Evolutionary conservation across 2,329 filamentous ascomycete species (phyloP).

Genomic region (Claviceps sorghi): DNA sequence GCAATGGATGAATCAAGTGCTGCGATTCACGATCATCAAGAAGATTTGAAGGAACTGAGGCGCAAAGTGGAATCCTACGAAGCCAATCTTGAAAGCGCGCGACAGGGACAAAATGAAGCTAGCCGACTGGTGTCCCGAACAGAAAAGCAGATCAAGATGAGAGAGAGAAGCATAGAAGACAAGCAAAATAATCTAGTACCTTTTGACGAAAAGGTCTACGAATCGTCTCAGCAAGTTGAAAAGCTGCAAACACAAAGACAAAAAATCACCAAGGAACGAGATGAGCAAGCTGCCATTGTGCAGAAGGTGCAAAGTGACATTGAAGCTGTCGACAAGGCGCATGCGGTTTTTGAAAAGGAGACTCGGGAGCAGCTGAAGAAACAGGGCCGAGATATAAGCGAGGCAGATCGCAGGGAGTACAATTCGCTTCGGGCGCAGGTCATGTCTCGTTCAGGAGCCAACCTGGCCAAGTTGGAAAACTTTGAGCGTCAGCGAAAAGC

Average conservation of each 20-base stretch:
- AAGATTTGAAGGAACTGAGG: constrained; percentile 83
- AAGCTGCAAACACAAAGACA: constrained; percentile 53
- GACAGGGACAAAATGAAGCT: constrained; percentile 66
- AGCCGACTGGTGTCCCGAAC: constrained; percentile 62
- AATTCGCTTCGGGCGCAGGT: constrained; percentile 72
- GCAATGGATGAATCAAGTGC: constrained; percentile 83
- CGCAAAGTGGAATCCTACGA: constrained; percentile 80
- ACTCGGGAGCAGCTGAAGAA: constrained; percentile 75
- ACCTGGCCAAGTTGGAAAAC: constrained; percentile 72
- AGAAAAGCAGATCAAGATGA: constrained; percentile 73
- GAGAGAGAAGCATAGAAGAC: constrained; percentile 77
- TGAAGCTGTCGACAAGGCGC: constrained; percentile 73
- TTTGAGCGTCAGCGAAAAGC: constrained; percentile 81
- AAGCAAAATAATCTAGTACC: constrained; percentile 75
- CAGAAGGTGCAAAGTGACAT: constrained; percentile 69
- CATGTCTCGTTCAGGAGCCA: constrained; percentile 63
- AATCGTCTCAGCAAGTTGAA: constrained; percentile 57
- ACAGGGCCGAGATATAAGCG: constrained; percentile 72
- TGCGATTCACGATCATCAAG: constrained; percentile 84
- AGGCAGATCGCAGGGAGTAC: constrained; percentile 80
- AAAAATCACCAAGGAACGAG: constrained; percentile 60
- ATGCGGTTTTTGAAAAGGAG: constrained; percentile 74
- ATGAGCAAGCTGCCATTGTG: constrained; percentile 52
- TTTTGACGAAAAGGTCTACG: constrained; percentile 78
- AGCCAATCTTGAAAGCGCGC: constrained; percentile 62